Evolutionary conservation across 2,329 filamentous ascomycete genomes (phyloP).

Genomic region (Knufia fluminis): DNA sequence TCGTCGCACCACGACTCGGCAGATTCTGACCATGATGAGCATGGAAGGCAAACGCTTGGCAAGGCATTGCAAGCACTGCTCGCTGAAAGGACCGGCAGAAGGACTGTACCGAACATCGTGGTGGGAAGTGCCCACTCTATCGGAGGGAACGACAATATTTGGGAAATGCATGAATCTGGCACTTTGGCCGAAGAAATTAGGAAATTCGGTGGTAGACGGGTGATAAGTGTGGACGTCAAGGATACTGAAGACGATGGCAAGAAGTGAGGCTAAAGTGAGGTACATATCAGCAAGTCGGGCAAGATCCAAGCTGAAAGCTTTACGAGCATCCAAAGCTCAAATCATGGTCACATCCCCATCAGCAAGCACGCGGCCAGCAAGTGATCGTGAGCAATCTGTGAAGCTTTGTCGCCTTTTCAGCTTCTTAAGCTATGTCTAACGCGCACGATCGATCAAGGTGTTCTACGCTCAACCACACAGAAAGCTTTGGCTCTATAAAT

Average conservation of each 20-base stretch:
- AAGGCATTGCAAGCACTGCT: slow-evolving; percentile 62
- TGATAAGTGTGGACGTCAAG: slow-evolving; percentile 27
- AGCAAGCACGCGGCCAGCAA: too few species aligned
- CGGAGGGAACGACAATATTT: slow-evolving; percentile 80
- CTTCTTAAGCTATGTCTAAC: too few species aligned
- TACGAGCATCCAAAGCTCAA: too few species aligned
- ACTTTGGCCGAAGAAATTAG: slow-evolving; percentile 63
- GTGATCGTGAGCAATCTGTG: too few species aligned
- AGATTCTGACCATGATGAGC: slow-evolving; percentile 2
- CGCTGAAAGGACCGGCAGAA: slow-evolving; percentile 62
- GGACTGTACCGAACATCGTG: slow-evolving; percentile 86
- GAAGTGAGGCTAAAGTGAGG: background rate
- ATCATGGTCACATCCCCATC: too few species aligned
- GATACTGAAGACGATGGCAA: background rate
- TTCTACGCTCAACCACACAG: too few species aligned
- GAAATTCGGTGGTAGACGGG: slow-evolving; percentile 61
- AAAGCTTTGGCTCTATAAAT: too few species aligned
- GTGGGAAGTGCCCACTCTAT: slow-evolving; percentile 73
- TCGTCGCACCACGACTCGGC: background rate
- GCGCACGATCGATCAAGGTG: too few species aligned
- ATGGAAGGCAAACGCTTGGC: slow-evolving; percentile 48
- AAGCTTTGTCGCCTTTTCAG: too few species aligned
- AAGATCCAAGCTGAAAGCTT: too few species aligned
- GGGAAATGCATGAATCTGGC: slow-evolving; percentile 57
- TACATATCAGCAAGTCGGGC: background rate